These are phyloP conservation scores for Solanum phureja DNA, from an alignment of 257 asterid species.

Conservation along the genomic window DNA sequence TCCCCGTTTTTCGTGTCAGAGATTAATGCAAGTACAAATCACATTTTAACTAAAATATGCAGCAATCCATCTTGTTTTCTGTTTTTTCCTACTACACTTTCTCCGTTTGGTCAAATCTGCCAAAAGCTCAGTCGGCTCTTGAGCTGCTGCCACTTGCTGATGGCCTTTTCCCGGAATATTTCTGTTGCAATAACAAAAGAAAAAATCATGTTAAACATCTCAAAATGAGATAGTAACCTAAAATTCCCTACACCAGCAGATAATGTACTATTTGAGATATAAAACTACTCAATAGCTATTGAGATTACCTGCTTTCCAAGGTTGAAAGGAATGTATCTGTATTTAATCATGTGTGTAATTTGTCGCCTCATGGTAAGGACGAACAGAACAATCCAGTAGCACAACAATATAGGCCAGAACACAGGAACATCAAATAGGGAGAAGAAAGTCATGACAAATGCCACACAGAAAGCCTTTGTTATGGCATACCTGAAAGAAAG, in stretches of 20 bases:
- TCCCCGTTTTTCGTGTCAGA: not conserved
- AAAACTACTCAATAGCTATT: not conserved
- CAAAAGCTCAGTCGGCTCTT: slow-evolving; percentile 44
- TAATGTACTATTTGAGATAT: not conserved
- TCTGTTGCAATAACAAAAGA: slow-evolving; percentile 36
- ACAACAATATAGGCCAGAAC: slow-evolving; percentile 84
- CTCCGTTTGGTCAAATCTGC: slow-evolving; percentile 4
- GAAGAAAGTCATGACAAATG: slow-evolving; percentile 78
- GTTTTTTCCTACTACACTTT: not conserved
- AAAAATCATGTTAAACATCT: not conserved
- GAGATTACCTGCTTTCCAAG: slow-evolving; percentile 74
- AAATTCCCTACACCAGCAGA: not conserved
- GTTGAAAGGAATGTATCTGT: slow-evolving; percentile 73
- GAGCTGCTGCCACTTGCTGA: slow-evolving; percentile 47
- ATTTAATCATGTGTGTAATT: slow-evolving; percentile 85
- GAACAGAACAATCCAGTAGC: slow-evolving; percentile 83
- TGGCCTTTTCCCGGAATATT: slow-evolving; percentile 54
- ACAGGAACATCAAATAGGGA: slow-evolving; percentile 87
- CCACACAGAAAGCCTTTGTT: slow-evolving; percentile 78
- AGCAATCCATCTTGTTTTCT: slow-evolving; percentile 10
- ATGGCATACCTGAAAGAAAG: slow-evolving; percentile 67
- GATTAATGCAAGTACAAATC: slow-evolving; percentile 33
- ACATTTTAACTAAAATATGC: slow-evolving; percentile 15
- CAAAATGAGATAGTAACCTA: not conserved
- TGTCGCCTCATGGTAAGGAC: slow-evolving; percentile 90